Evolutionary conservation across 2,329 filamentous ascomycete genomes (phyloP), one percentile per base, ranked within the genome.

Genomic region (Diatrype stigma): DNA sequence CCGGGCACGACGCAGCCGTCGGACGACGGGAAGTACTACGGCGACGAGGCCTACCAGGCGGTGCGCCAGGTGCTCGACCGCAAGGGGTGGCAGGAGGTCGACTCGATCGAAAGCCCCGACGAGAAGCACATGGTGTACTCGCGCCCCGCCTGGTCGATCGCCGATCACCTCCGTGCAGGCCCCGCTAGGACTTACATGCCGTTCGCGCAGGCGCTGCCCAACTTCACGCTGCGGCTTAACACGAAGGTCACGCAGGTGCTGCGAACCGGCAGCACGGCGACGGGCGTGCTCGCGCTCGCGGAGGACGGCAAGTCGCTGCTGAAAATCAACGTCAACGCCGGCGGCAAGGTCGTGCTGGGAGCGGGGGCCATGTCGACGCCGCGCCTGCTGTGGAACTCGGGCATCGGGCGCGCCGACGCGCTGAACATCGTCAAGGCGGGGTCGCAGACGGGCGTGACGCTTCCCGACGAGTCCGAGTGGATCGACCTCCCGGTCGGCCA

Each of bases 321-420:
- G 53, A 77, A 76, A 6, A 67, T 82, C 51, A 80, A 77, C 32
- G 56, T 70, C 4, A 67, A 67, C 30, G 26, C 26, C 6, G 26
- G 26, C 26, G 81, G 80, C 30, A 75, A 77, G 51, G 78, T 83
- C 44, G 73, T 84, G 52, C 69, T 83, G 23, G 73, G 79, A 23
- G 73, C 76, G 14, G 80, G 80, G 52, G 66, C 78, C n/a, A 77
- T 83, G 53, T 79, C 78, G 6, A 78, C 78, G 2, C 68, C 78
- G 12, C 79, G 79, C 63, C 72, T 83, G 44, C 73, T 83, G 14
- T 78, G 80, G 70, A 74, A 79, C 60, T 77, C 73, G 56, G 80
- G 79, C 58, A 82, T 78, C 60, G 80, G 78, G 12, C 76, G 75
- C 46, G 67, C 65, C 80, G 63, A 71, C 74, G 54, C 81, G 47